Conservation (phyloP, 108 stramenopile species). For the Stephanodiscus triporus region DNA sequence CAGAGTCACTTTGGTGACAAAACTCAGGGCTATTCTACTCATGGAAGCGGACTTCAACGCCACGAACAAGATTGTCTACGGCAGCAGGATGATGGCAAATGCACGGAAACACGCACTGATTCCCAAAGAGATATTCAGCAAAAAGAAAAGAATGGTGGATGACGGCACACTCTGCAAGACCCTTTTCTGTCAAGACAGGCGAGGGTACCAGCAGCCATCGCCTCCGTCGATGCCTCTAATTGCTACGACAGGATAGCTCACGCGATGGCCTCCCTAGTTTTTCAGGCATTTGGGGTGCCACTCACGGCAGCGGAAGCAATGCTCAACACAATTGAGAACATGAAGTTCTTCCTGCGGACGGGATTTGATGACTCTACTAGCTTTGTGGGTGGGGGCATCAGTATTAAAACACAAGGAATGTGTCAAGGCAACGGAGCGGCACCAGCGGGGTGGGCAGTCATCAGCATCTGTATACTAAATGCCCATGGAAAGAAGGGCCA, state of each 20-base stretch:
- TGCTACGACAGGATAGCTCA: too few relatives aligned
- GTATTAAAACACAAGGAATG: slow-evolving; percentile 17
- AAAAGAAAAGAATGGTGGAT: background rate
- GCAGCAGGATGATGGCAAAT: too few relatives aligned
- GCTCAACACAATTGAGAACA: background rate
- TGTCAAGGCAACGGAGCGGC: slow-evolving; percentile 53
- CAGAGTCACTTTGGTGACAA: too few relatives aligned
- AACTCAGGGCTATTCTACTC: too few relatives aligned
- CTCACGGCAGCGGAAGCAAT: background rate
- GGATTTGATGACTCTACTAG: slow-evolving; percentile 18
- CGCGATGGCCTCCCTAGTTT: slow-evolving; percentile 14
- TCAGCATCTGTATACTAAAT: slow-evolving; percentile 31
- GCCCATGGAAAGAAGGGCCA: slow-evolving; percentile 16
- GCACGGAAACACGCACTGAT: background rate
- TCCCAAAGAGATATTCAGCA: background rate
- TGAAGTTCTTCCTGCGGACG: slow-evolving; percentile 3
- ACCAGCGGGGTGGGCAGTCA: slow-evolving; percentile 41
- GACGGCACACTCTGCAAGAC: slow-evolving; percentile 7
- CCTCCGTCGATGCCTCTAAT: slow-evolving; percentile 10
- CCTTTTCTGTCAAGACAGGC: slow-evolving; percentile 8
- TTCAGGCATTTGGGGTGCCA: slow-evolving; percentile 17
- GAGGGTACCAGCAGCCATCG: background rate
- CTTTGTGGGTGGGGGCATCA: background rate
- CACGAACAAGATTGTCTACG: too few relatives aligned
- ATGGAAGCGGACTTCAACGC: too few relatives aligned